Evolutionary conservation across 371 early-diverging fungal genomes (phyloP), one percentile per base, ranked within the genome.

Genomic region (Mortierella sp.): DNA sequence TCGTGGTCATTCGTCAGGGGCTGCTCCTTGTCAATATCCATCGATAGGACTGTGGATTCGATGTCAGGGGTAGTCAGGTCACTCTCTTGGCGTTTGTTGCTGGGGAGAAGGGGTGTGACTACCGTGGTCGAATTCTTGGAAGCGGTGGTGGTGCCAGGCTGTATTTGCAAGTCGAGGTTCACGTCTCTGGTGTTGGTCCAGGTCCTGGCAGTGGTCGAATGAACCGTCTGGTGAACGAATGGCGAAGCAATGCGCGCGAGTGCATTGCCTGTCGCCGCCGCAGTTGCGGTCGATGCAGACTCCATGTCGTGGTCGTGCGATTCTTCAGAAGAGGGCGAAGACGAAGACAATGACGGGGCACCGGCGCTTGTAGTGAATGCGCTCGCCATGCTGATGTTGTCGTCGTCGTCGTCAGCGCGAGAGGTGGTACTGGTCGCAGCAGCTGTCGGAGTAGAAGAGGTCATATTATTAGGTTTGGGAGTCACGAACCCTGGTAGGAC

Each of bases 1-100:
- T 9, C 26, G 2, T 3, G 44, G 10, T 34, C 24, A 14, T 31
- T 34, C 3, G 24, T 31, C 2, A 37, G n/a, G 4, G 9, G 34
- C 14, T 16, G 63, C 8, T 69, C 77, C 58, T 53, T 50, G 39
- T 77, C 73, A 67, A 77, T 68, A 22, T 78, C 73, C 68, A 78
- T 68, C 13, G 73, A 68, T 47, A 78, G 69, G 34, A 73, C 69
- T 0, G 73, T 58, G 7, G 70, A 40, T 31, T 78, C 78, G 34
- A 78, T 69, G 19, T 78, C 70, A 34, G 37, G 61, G 8, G 69
- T 22, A 3, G 73, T 69, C 37, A 66, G 26, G 64, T 74, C 74
- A 19, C 64, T 64, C 45, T 74, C 79, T 39, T 74, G 74, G 0
- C 74, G 74, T 43, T 74, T 40, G 26, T 79, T 79, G 61, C 52